Evolutionary conservation across 2,329 filamentous ascomycete species (phyloP), one percentile per base, ranked within the genome.

Genomic region (Coleophoma cylindrospora): DNA sequence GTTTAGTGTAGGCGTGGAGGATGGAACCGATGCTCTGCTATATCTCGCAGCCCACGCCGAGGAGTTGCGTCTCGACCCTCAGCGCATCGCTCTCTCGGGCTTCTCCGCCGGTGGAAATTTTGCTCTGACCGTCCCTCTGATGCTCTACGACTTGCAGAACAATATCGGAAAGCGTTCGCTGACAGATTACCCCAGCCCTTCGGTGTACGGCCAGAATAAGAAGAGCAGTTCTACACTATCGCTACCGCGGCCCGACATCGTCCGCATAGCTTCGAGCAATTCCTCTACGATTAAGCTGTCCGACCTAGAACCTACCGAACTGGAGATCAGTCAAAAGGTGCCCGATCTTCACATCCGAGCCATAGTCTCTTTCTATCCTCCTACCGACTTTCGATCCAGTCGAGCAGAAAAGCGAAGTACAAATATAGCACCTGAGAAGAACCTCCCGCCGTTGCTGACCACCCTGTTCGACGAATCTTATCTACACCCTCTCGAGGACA

Each of bases 1-100:
- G 0, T 86, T 84, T 60, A 84, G 83, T 1, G 78, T 77, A 0
- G 77, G 81, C 0, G 74, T 87, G 0, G 81, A 87, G 56, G 84
- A 87, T 61, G 79, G 80, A 40, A 78, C 80, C 27, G 83, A 86
- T 53, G 80, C 82, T 1, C 64, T 87, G 9, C 61, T 83, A n/a
- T 83, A 84, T 62, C 70, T 87, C 27, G 73, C 76, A 41, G 67
- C 71, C 2, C 73, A 81, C 48, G 79, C 81, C 0, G 68, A 70
- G 27, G 76, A 83, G 43, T 74, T 85, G 41, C 72, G 74, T 37
- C 72, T 87, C 48, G 80, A 86, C 58, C 72, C 73, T 1, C 64
- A 73, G 40, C 72, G 72, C 43, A 71, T 87, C 45, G 73, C 81
- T 8, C 69, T 84, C 9, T 81, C 77, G 1, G 84, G 84, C 12